A percentile compares a stretch with the other conserved stretches of the same genome.
phyloP scores from a whole-genome alignment of 352 stramenopile genomes.

The Pythium guiyangense region DNA sequence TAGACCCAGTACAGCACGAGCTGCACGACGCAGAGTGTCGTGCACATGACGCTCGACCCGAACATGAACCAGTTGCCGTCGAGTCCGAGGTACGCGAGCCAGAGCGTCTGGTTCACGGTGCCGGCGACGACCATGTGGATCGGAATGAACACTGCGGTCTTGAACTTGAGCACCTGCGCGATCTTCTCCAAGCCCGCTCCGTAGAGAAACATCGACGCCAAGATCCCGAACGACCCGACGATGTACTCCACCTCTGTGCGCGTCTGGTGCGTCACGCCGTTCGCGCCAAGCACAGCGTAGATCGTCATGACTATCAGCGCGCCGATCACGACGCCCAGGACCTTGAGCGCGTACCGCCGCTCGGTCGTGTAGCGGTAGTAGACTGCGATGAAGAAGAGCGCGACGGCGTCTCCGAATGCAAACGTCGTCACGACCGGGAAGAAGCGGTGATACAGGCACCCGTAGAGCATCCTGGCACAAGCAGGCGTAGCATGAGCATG shows the following conservation, averaged over 20 bases:
- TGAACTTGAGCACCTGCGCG: constrained; percentile 35
- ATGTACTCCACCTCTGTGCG: constrained; percentile 19
- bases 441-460: constrained; percentile 1
- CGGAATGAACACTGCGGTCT: constrained; percentile 37
- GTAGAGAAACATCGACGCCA: constrained; percentile 31
- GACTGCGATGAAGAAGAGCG: constrained; percentile 37
- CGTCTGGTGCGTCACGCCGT: constrained; percentile 24
- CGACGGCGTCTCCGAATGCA: constrained; percentile 31
- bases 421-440: constrained; percentile 45
- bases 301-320: constrained; percentile 25
- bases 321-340: constrained; percentile 16
- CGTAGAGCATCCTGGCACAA: constrained; percentile 9
- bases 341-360: constrained; percentile 29
- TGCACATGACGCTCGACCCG: constrained; percentile 33
- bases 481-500: not conserved
- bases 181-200: constrained; percentile 33
- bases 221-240: constrained; percentile 30
- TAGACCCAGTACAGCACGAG: constrained; percentile 40
- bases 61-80: constrained; percentile 51
- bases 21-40: constrained; percentile 30
- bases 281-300: constrained; percentile 37
- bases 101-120: constrained; percentile 37
- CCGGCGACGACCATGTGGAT: constrained; percentile 41
- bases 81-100: constrained; percentile 39
- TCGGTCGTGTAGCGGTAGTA: constrained; percentile 47